Evolutionary conservation across 352 stramenopile species (phyloP).

Genomic region (Phytopythium aichiense): DNA sequence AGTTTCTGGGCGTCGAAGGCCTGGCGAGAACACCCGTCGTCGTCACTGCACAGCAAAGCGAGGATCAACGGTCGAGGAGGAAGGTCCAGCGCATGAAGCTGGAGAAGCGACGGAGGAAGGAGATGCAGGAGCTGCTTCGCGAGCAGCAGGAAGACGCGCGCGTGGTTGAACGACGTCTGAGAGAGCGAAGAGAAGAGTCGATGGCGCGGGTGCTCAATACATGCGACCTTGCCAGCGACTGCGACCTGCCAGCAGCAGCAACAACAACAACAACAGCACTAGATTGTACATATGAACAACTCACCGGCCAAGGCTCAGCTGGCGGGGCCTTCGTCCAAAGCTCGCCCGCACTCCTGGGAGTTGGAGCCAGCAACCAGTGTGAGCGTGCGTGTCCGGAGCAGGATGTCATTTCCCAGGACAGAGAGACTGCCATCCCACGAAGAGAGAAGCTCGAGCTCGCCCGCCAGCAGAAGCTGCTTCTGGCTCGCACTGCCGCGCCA

Average conservation of each 20-base stretch:
- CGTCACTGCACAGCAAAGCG: neutral
- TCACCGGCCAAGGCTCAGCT: neutral
- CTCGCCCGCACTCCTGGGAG: neutral
- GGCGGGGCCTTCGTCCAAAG: neutral
- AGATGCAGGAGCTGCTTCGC: slow-evolving; percentile 2
- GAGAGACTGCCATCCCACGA: neutral
- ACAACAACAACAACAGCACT: neutral
- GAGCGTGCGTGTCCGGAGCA: neutral
- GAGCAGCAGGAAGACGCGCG: slow-evolving; percentile 1
- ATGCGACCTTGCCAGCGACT: neutral
- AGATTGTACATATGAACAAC: neutral
- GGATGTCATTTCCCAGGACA: too few species aligned
- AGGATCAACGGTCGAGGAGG: neutral
- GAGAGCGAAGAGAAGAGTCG: neutral
- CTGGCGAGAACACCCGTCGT: neutral
- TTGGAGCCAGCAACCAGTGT: neutral
- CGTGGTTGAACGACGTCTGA: neutral
- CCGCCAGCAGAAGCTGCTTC: slow-evolving; percentile 16
- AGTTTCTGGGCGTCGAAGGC: slow-evolving; percentile 4
- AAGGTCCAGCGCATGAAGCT: neutral
- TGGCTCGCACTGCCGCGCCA: slow-evolving; percentile 10
- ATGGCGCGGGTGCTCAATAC: neutral
- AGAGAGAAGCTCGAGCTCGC: slow-evolving; percentile 16
- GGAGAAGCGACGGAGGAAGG: neutral
- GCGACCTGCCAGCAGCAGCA: neutral